phyloP scores from a whole-genome alignment of 192 early-diverging fungal species.

The Pilaira anomala region DNA sequence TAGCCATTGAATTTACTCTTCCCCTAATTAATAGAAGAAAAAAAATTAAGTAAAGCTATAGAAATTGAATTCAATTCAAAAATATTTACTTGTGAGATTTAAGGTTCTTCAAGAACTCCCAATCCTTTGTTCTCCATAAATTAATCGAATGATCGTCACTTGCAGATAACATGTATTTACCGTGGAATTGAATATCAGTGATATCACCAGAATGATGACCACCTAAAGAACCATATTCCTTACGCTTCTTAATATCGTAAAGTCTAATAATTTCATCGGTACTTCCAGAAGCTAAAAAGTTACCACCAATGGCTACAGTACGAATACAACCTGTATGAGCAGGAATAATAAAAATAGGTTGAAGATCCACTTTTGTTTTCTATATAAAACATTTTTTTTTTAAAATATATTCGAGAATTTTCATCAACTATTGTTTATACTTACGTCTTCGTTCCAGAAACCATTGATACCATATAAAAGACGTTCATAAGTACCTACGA shows the following conservation, averaged over 20 bases:
- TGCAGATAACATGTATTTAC: conserved; percentile 82
- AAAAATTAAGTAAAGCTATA: not conserved
- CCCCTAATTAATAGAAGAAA: conserved; percentile 51
- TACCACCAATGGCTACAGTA: conserved; percentile 68
- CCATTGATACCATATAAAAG: conserved; percentile 92
- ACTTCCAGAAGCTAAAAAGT: conserved; percentile 90
- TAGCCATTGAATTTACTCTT: conserved; percentile 73
- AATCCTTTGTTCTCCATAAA: conserved; percentile 92
- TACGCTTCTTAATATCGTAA: conserved; percentile 81
- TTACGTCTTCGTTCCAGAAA: conserved; percentile 42
- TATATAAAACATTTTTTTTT: not conserved
- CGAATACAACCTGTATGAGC: conserved; percentile 96
- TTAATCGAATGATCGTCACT: conserved; percentile 87
- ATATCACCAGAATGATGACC: conserved; percentile 89
- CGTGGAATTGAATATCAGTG: conserved; percentile 79
- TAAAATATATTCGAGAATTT: not conserved
- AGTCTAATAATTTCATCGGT: conserved; percentile 91
- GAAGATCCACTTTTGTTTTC: conserved; percentile 41
- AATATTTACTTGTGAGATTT: conserved; percentile 67
- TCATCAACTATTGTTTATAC: too few species aligned
- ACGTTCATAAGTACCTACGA: conserved; percentile 93
- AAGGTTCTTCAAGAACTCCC: conserved; percentile 90
- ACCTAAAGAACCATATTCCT: conserved; percentile 87
- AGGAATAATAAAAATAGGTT: conserved; percentile 89
- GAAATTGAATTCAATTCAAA: too few species aligned